phyloP scores from a whole-genome alignment of 257 asterid species.

The Catharanthus roseus region DNA sequence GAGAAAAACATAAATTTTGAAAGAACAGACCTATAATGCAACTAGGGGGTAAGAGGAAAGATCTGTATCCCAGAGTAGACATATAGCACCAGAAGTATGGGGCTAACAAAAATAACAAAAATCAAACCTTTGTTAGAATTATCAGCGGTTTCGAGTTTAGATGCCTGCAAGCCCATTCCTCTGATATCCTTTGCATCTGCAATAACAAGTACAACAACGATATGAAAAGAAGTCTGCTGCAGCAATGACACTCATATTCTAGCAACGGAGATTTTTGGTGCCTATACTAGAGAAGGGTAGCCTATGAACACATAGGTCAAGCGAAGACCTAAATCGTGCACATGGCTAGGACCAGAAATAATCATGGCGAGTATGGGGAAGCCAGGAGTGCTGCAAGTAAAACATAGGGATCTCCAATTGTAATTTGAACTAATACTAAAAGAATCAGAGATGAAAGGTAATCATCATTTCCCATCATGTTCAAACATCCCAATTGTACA shows the following conservation, averaged over 20 bases:
- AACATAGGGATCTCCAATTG: not conserved
- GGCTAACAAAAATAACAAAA: not conserved
- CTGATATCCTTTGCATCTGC: conserved; percentile 81
- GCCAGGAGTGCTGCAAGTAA: not conserved
- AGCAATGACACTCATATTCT: not conserved
- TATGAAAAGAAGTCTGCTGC: not conserved
- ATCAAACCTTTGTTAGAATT: conserved; percentile 54
- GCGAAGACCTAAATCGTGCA: conserved; percentile 3
- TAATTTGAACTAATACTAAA: not conserved
- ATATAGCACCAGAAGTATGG: not conserved
- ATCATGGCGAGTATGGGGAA: not conserved
- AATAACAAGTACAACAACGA: conserved; percentile 12
- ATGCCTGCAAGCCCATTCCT: conserved; percentile 97
- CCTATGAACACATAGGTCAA: not conserved
- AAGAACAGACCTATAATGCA: not conserved
- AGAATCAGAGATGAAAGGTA: not conserved
- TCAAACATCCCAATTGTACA: not conserved
- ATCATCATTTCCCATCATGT: not conserved
- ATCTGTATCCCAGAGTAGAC: not conserved
- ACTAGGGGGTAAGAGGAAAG: not conserved
- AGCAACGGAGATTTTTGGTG: not conserved
- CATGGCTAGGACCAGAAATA: not conserved
- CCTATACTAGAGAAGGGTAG: not conserved
- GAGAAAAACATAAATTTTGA: not conserved
- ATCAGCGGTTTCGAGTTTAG: conserved; percentile 80